Evolutionary conservation across 768 basidiomycete genomes (phyloP), one percentile per base, ranked within the genome.

Genomic region (Mycena venus): DNA sequence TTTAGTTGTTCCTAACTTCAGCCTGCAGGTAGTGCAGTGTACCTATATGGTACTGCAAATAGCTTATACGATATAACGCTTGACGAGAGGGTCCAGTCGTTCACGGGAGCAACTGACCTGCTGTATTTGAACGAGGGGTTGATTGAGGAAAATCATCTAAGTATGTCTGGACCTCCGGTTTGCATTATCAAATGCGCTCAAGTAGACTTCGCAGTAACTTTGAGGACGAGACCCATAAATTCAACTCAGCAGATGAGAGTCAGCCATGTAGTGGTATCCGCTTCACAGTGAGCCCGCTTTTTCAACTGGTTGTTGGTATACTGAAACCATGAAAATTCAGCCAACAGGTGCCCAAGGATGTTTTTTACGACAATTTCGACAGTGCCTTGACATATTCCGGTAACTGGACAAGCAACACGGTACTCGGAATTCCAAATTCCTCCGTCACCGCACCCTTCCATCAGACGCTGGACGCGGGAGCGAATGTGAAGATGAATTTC

Each of bases 401-500:
- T 21, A 34, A 44, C 19, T 74, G 72, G 72, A 49, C 53, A 23
- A 63, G 9, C 25, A 29, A 11, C 31, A 64, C 72, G 23, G 53
- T 69, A 5, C 23, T 25, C 1, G 72, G 67, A 4, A 69, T 74
- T 25, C 72, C 72, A 3, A 74, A 74, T 27, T n/a, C n/a, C 3
- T 47, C 40, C 8, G 72, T 74, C 23, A 63, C 67, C 31, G 53
- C 53, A 3, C 72, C 72, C 29, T 69, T 74, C n/a, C 72, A 74
- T 64, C 66, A 56, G 42, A 56, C 72, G 3, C 61, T 59, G n/a
- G 27, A 29, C 11, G 40, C 11, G 4, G 72, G 72, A 23, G 23
- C 60, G 29, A 40, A 42, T 19, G 49, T 68, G 25, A 64, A 17
- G 3, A 68, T 74, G 66, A 68, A 74, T 31, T 64, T 74, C n/a